These are phyloP conservation scores for Mycena capillaripes DNA, from an alignment of 768 basidiomycete species.

Conservation along the genomic window DNA sequence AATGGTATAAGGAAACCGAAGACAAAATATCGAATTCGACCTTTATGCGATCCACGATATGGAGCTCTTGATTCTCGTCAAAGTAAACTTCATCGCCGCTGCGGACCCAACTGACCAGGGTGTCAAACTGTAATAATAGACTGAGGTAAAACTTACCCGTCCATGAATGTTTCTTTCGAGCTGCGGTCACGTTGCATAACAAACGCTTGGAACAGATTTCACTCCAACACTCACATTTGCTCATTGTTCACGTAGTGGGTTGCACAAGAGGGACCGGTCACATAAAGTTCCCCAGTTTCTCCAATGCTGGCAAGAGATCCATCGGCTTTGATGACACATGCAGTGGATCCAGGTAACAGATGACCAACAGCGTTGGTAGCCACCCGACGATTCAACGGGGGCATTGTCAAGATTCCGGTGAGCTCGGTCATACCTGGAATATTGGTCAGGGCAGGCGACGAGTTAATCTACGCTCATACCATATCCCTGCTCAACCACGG, in stretches of 20 bases:
- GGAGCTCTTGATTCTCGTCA: not conserved
- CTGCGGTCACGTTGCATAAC: not conserved
- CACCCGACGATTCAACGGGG: constrained; percentile 41
- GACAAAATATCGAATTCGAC: constrained; percentile 41
- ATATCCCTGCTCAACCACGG: not conserved
- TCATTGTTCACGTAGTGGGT: not conserved
- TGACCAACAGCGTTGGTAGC: constrained; percentile 55
- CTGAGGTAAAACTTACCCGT: constrained; percentile 50
- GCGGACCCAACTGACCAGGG: constrained; percentile 50
- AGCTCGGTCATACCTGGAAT: constrained; percentile 55
- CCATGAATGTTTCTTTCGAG: constrained; percentile 28
- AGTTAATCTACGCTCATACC: not conserved
- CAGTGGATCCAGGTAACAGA: constrained; percentile 53
- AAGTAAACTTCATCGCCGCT: constrained; percentile 60
- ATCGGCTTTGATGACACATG: constrained; percentile 50
- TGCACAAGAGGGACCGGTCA: not conserved
- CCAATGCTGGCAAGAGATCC: not conserved
- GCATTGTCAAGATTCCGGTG: constrained; percentile 47
- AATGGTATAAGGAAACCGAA: constrained; percentile 37
- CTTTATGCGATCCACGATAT: constrained; percentile 65
- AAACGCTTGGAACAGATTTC: not conserved
- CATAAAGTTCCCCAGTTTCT: not conserved
- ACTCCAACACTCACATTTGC: not conserved
- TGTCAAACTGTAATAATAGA: not conserved
- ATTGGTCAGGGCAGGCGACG: not conserved